Evolutionary conservation across 2,329 filamentous ascomycete species (phyloP).

Genomic region (Lasiodiplodia gonubiensis): DNA sequence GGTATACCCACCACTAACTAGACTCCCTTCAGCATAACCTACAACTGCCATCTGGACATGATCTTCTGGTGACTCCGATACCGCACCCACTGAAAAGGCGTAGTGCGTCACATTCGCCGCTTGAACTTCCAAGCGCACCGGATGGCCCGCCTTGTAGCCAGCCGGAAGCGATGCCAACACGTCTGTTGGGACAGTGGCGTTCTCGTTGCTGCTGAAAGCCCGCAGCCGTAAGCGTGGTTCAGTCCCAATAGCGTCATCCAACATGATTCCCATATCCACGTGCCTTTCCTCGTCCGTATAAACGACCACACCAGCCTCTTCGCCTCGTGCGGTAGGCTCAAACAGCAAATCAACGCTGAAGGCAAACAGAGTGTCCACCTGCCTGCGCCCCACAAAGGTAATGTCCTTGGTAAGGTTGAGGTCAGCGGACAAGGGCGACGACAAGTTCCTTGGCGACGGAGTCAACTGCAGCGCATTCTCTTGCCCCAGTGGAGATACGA

Average conservation of each 20-base stretch:
- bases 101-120: slow-evolving; percentile 56
- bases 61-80: slow-evolving; percentile 11
- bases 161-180: slow-evolving; percentile 48
- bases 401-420: slow-evolving; percentile 49
- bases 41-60: slow-evolving; percentile 29
- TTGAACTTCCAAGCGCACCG: slow-evolving; percentile 49
- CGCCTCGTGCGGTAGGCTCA: slow-evolving; percentile 42
- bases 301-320: slow-evolving; percentile 60
- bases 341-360: slow-evolving; percentile 57
- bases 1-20: slow-evolving; percentile 41
- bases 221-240: slow-evolving; percentile 5
- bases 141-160: slow-evolving; percentile 36
- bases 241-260: slow-evolving; percentile 28
- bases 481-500: slow-evolving; percentile 36
- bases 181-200: slow-evolving; percentile 46
- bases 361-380: slow-evolving; percentile 61
- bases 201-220: slow-evolving; percentile 51
- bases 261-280: slow-evolving; percentile 50
- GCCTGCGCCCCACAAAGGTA: slow-evolving; percentile 61
- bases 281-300: slow-evolving; percentile 61
- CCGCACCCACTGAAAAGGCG: slow-evolving; percentile 37
- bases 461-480: slow-evolving; percentile 53
- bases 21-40: slow-evolving; percentile 35
- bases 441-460: slow-evolving; percentile 60
- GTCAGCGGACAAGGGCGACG: slow-evolving; percentile 52